Base-by-base conservation (phyloP, 306 rosid species). In the Citrullus mucosospermus region DNA sequence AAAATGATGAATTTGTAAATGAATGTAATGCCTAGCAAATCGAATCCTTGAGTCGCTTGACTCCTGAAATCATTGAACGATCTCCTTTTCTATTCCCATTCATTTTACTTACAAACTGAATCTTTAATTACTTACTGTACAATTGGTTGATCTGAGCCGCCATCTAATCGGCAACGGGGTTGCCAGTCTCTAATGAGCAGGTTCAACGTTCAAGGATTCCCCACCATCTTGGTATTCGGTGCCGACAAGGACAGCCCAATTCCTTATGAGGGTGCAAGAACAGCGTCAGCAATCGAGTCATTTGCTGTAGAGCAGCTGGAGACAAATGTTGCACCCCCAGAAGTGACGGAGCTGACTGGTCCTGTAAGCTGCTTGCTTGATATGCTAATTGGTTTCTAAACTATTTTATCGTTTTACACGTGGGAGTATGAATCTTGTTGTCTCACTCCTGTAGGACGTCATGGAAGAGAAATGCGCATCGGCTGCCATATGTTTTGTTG, bases 141-240 rank as follows among this genome's bases (percentile, higher is more conserved):
- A 25, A 71, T n/a, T 17, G 46, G 17, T 53, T 53, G 36, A 73
- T 6, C 20, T 8, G 62, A 15, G 60, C 28, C 5, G 1, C 2
- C n/a, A 53, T 74, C 63, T 74, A 32, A 53, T 14, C 38, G 56
- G 25, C 79, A 39, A 57, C 11, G 80, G 61, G 57, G 9, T 60
- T 55, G 14, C 57, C 94, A 96, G 99, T 91, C 99, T 79, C 87
- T 96, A 55, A 96, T 91, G 98, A 90, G 97, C 96, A 93, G 93
- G 88, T 96, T 90, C 87, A 91, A 82, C 6, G 98, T 96, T 83
- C 91, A 93, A 91, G 99, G 99, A 78, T 96, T 96, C 80, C 99
- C 99, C 55, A 96, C 99, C 58, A 96, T 96, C 81, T 85, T 96
- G 85, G 85, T 96, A 56, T 96, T 96, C 78, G 97, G 99, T 82